Base-by-base conservation (phyloP, 1,139 yeast genomes). In the Petasospora fabianii region DNA sequence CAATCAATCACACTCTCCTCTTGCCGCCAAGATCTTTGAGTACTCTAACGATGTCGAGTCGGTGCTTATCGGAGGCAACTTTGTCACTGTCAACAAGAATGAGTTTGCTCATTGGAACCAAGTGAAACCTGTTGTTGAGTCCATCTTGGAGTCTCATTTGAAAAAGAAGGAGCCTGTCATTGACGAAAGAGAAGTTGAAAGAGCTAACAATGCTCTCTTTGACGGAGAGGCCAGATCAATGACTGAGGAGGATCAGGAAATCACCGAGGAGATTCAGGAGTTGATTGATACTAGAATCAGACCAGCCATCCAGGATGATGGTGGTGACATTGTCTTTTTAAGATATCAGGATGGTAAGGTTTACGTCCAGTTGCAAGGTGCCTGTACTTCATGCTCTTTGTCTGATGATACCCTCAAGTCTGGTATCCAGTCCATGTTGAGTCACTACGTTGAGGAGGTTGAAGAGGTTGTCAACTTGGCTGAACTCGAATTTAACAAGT, bases 291-390 rank as follows among this genome's bases (percentile, higher is more conserved):
- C 99, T 5, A 76, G 97, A 56, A 88, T 92, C 44, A 77, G 97
- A 54, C 98, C 99, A 1, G 97, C 97, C 0, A 82, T 84, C 44
- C 84, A 80, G 60, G 94, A 84, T 47, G 94, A 84, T 58, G 94
- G 94, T 41, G 94, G 94, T 22, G 94, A 84, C 57, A 80, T 84
- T 42, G 84, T 82, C 49, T 84, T 80, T 59, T 77, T 82, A 21
- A 73, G 72, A 12, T 83, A 81, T 56, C 71, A 70, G 31, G 66
- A 74, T 9, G 94, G 94, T 3, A 79, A 78, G 5, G 92, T 84
- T 3, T 77, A 69, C 50, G 71, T 84, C 47, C 77, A 74, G 54
- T 64, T 84, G 42, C 82, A 80, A 58, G 94, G 94, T 30, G 92
- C 94, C 2, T 84, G 94, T 61, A 75, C 86, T 47, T 76, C 86